Base-by-base conservation (phyloP, 306 rosid genomes). In the Vigna trinervia region DNA sequence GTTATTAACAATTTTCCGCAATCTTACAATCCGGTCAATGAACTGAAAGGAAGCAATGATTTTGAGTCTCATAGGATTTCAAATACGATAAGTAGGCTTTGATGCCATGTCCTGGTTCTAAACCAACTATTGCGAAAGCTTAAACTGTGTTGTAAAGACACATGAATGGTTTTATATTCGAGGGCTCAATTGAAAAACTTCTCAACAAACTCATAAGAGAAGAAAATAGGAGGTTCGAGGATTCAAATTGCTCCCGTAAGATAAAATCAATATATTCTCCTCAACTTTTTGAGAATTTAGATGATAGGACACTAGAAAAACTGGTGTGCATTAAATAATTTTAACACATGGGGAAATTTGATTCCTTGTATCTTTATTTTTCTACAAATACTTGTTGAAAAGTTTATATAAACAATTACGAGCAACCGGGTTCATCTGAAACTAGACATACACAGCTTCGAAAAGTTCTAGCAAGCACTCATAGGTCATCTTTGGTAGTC, bases 381-480 rank as follows among this genome's bases (percentile, higher is more conserved):
- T 56, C 14, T 54, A 20, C 2, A 8, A 54, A 26, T 54, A 8
- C 60, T 20, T 54, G 30, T 56, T 22, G 32, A 22, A 22, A 22
- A 54, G 60, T 54, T 54, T 20, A 54, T 54, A 12, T 54, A 20
- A 54, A 23, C 34, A 11, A 12, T 61, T 32, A 32, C 5, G 2
- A 30, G 17, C 70, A 38, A 11, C 8, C 2, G 5, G 17, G 14
- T 41, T 65, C 51, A 41, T 65, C 71, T 65, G 51, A 65, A 64
- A 41, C 52, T 65, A 41, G 71, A 39, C 32, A 64, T 17, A 6
- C 68, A 61, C 6, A 38, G 15, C 30, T 41, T 41, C 53, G 19
- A 41, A 19, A 41, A 19, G 68, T 34, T 34, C 47, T 13, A 34
- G 68, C 71, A 66, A 66, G 19, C 48, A 66, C 36, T 68, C 38